Evolutionary conservation across 2,329 filamentous ascomycete species (phyloP), one percentile per base, ranked within the genome.

Genomic region (Pseudocercospora macadamiae): DNA sequence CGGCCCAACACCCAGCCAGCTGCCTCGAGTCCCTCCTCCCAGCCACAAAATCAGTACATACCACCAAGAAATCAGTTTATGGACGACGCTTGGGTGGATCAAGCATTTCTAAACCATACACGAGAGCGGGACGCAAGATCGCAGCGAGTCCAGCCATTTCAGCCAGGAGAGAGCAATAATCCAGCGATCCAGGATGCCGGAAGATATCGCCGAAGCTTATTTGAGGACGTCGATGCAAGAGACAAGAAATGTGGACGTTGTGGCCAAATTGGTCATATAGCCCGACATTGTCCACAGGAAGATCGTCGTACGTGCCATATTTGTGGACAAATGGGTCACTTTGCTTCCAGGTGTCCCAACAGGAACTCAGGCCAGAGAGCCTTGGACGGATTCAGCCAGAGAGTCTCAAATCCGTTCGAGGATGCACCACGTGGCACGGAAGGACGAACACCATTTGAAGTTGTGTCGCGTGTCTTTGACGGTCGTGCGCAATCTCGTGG

Each of bases 181-280:
- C 25, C 32, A 23, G 42, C 48, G 12, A 44, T 42, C 9, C 39
- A 45, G 28, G 34, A 54, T 30, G 32, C 14, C 23, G 52, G 34
- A 32, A 34, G 26, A 23, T 36, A 36, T 36, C 14, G 37, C 32
- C 16, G 39, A 16, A 32, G 16, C 26, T 16, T 49, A 1, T 49
- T 19, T 30, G 47, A 26, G 23, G 28, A 32, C 12, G 47, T 34
- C n/a, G 47, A 49, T 19, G 7, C 16, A 23, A 55, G 25, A 23
- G 44, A 56, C 28, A 55, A 51, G 18, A 47, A 26, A 37, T 59
- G 52, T 54, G 63, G 51, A 19, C 54, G 57, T 10, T 65, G 63
- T 55, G 63, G 63, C 8, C 47, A 56, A 54, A 49, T 44, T 23
- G 63, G 63, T 12, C 63, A 65, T 28, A 51, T 57, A 14, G 61